These are phyloP conservation scores for Phoma herbarum DNA, from an alignment of 2,329 filamentous ascomycete genomes.

Conservation along the genomic window DNA sequence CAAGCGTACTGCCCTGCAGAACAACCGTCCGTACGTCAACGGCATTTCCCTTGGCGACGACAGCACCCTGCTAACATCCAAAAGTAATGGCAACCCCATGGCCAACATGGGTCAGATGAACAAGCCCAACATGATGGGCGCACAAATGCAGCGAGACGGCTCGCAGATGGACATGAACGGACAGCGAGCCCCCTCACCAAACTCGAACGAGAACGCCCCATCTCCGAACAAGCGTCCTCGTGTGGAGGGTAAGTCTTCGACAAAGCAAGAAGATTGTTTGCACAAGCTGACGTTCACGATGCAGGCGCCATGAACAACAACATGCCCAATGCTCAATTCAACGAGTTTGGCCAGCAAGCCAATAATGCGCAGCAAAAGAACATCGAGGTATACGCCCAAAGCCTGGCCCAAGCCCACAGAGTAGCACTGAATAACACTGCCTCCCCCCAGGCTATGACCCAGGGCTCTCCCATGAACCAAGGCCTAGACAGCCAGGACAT, in stretches of 20 bases:
- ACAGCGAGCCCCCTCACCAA: slow-evolving; percentile 79
- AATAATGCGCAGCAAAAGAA: slow-evolving; percentile 77
- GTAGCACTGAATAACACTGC: slow-evolving; percentile 81
- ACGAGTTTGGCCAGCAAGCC: slow-evolving; percentile 64
- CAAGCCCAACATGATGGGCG: slow-evolving; percentile 65
- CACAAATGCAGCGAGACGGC: slow-evolving; percentile 86
- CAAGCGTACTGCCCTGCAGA: slow-evolving; percentile 79
- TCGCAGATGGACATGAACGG: slow-evolving; percentile 87
- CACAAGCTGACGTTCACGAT: slow-evolving; percentile 64
- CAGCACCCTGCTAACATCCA: slow-evolving; percentile 22
- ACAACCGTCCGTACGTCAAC: slow-evolving; percentile 73
- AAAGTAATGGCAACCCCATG: slow-evolving; percentile 57
- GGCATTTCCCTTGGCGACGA: background rate
- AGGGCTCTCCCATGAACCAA: slow-evolving; percentile 85
- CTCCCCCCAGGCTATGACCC: slow-evolving; percentile 79
- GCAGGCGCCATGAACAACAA: slow-evolving; percentile 77
- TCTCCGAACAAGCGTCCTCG: slow-evolving; percentile 92
- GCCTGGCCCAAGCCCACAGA: slow-evolving; percentile 83
- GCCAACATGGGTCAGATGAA: slow-evolving; percentile 70
- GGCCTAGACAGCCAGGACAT: slow-evolving; percentile 47
- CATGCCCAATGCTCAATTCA: slow-evolving; percentile 80
- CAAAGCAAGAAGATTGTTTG: slow-evolving; percentile 59
- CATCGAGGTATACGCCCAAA: slow-evolving; percentile 86
- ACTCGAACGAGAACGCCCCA: slow-evolving; percentile 84
- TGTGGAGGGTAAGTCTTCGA: slow-evolving; percentile 69